phyloP scores from a whole-genome alignment of 2,329 filamentous ascomycete genomes.

The Delphinella strobiligena region DNA sequence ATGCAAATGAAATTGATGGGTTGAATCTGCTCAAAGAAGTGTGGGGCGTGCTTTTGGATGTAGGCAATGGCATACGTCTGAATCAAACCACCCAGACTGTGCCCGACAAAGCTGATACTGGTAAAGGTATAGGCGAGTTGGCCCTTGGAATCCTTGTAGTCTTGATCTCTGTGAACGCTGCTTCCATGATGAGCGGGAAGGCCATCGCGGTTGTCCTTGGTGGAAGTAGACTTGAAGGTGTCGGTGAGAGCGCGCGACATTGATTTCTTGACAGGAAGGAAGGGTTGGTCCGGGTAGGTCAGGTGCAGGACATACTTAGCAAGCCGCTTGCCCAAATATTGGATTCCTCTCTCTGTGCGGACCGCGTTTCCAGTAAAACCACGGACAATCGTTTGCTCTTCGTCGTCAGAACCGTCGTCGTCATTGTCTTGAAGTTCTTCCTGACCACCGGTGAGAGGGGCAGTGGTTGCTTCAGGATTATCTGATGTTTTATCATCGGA shows the following conservation, averaged over 20 bases:
- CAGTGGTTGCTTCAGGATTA: constrained; percentile 24
- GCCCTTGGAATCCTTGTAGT: constrained; percentile 24
- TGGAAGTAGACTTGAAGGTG: constrained; percentile 33
- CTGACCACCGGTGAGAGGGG: constrained; percentile 38
- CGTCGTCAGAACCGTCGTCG: constrained; percentile 50
- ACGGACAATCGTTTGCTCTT: constrained; percentile 77
- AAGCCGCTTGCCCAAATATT: constrained; percentile 88
- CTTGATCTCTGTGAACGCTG: constrained; percentile 41
- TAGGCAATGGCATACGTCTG: constrained; percentile 94
- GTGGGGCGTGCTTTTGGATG: constrained; percentile 87
- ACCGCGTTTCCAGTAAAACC: constrained; percentile 85
- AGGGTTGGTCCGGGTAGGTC: constrained; percentile 91
- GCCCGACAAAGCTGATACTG: constrained; percentile 88
- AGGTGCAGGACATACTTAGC: constrained; percentile 82
- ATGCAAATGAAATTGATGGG: constrained; percentile 85
- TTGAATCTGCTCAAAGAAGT: constrained; percentile 75
- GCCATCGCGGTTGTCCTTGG: constrained; percentile 33
- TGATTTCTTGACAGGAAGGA: constrained; percentile 52
- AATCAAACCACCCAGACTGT: constrained; percentile 79
- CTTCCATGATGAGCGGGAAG: constrained; percentile 48
- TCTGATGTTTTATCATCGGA: constrained; percentile 13
- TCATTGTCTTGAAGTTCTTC: constrained; percentile 27
- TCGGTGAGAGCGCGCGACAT: constrained; percentile 37
- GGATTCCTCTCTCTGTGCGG: constrained; percentile 87
- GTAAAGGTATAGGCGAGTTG: constrained; percentile 67